Conservation (phyloP, 2,329 filamentous ascomycete genomes). For the Alternaria panax region DNA sequence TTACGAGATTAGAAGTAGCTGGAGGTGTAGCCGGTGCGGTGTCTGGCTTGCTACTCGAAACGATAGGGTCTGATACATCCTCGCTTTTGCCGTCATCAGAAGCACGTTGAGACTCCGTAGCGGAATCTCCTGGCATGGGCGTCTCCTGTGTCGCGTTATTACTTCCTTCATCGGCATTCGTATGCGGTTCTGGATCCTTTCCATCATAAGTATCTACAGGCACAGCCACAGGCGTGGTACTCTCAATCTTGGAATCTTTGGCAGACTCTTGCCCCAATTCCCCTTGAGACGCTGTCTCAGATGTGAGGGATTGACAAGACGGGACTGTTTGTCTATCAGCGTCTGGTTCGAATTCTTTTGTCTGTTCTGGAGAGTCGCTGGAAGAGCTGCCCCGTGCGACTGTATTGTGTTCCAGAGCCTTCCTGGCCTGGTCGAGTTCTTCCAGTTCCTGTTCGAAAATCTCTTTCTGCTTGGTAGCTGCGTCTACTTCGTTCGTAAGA, state of each 20-base stretch:
- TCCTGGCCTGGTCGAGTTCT: not conserved
- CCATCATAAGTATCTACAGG: too few relatives aligned
- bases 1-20: not conserved
- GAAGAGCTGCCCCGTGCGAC: not conserved
- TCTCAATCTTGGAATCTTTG: too few relatives aligned
- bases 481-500: not conserved
- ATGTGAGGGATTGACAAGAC: too few relatives aligned
- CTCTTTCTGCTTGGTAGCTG: not conserved
- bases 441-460: not conserved
- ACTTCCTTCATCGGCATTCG: too few relatives aligned
- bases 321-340: not conserved
- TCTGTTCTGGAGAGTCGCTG: not conserved
- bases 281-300: too few relatives aligned
- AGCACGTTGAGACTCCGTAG: not conserved
- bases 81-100: not conserved
- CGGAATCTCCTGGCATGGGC: not conserved
- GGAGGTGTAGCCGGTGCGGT: not conserved
- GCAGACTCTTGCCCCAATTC: too few relatives aligned
- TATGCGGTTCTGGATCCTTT: too few relatives aligned
- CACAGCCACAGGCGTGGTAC: too few relatives aligned
- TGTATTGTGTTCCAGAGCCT: not conserved
- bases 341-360: not conserved
- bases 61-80: not conserved
- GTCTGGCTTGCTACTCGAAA: not conserved
- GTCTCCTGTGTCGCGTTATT: not conserved